A percentile compares a stretch with the other conserved stretches of the same genome.
Conservation (phyloP, 129 eudicot species). For the Flaveria bidentis region DNA sequence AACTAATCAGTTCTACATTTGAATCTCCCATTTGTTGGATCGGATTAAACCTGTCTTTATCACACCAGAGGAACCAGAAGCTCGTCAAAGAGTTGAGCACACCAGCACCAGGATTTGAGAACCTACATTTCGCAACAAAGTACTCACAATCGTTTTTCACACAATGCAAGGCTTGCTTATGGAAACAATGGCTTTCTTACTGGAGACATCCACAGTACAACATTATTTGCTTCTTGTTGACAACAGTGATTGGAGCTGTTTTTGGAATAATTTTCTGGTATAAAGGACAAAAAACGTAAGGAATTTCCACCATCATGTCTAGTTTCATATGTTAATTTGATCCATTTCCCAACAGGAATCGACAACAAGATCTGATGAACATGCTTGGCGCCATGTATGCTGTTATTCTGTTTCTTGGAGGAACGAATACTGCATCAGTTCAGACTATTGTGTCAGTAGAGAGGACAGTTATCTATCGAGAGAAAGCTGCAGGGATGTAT, state of each 20-base stretch:
- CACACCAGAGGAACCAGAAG: constrained; percentile 47
- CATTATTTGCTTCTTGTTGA: constrained; percentile 60
- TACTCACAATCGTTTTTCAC: constrained; percentile 54
- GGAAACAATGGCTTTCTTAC: constrained; percentile 70
- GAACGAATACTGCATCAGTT: constrained; percentile 45
- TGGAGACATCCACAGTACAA: constrained; percentile 47
- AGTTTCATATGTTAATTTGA: too few relatives aligned
- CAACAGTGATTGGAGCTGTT: constrained; percentile 46
- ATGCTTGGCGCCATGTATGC: constrained; percentile 58
- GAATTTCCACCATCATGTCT: too few relatives aligned
- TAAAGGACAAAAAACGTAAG: constrained; percentile 56
- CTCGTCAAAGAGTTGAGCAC: constrained; percentile 49
- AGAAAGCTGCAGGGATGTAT: constrained; percentile 68
- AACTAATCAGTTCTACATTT: background rate
- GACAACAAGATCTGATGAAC: constrained; percentile 53
- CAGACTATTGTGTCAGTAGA: constrained; percentile 53
- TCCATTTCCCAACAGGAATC: constrained; percentile 29
- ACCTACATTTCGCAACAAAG: constrained; percentile 45
- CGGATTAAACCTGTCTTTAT: background rate
- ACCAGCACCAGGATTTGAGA: constrained; percentile 35
- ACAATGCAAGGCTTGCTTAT: constrained; percentile 67
- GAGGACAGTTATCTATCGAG: constrained; percentile 56
- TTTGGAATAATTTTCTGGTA: constrained; percentile 75
- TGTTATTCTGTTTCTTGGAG: constrained; percentile 60
- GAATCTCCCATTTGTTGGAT: background rate